Evolutionary conservation across 352 stramenopile genomes (phyloP).

Genomic region (Globisporangium abappressorium): DNA sequence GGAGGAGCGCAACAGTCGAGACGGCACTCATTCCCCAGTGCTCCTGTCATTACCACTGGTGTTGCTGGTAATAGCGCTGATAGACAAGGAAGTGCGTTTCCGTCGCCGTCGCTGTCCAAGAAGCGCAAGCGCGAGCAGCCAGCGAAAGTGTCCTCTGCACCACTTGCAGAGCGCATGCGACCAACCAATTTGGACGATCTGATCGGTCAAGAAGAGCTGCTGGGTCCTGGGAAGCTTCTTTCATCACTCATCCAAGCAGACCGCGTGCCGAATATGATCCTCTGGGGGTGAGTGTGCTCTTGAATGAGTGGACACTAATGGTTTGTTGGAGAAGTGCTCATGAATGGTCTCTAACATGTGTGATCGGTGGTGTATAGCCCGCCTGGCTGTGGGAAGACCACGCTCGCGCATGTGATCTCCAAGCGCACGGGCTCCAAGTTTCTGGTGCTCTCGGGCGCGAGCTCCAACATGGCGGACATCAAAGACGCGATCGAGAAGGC

Average conservation of each 20-base stretch:
- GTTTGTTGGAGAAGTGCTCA: not conserved
- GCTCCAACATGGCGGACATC: slow-evolving; percentile 68
- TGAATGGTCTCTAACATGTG: not conserved
- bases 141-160: slow-evolving; percentile 28
- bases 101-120: slow-evolving; percentile 27
- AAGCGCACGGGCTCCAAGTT: slow-evolving; percentile 69
- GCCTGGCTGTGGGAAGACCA: slow-evolving; percentile 87
- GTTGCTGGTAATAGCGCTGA: not conserved
- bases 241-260: slow-evolving; percentile 59
- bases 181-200: slow-evolving; percentile 58
- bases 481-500: slow-evolving; percentile 75
- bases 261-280: slow-evolving; percentile 82
- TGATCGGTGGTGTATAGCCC: slow-evolving; percentile 30
- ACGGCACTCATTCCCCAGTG: slow-evolving; percentile 12
- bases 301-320: slow-evolving; percentile 5
- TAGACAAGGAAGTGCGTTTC: not conserved
- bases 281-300: slow-evolving; percentile 58
- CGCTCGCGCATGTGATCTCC: slow-evolving; percentile 74
- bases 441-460: slow-evolving; percentile 66
- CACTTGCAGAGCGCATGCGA: slow-evolving; percentile 76
- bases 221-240: slow-evolving; percentile 59
- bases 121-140: slow-evolving; percentile 45
- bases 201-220: slow-evolving; percentile 66
- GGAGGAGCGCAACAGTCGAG: slow-evolving; percentile 6
- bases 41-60: not conserved